A percentile compares a stretch with the other conserved stretches of the same genome.
Conservation (phyloP, 2,329 filamentous ascomycete species). For the Phaeosphaeria sp. region DNA sequence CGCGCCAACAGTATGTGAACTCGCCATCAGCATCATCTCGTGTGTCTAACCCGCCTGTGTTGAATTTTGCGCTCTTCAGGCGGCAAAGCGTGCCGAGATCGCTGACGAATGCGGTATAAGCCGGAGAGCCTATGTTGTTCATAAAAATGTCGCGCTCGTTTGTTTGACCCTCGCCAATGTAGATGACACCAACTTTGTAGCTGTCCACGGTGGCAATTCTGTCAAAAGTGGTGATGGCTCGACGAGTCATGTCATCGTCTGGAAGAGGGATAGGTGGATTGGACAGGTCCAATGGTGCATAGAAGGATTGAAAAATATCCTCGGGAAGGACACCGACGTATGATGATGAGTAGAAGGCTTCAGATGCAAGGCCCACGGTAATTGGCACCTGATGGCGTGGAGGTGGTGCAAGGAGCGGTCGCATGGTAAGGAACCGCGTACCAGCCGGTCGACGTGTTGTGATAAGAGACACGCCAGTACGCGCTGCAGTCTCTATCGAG, state of each 20-base stretch:
- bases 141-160: slow-evolving; percentile 83
- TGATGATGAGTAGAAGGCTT: slow-evolving; percentile 54
- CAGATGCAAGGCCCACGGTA: slow-evolving; percentile 47
- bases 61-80: slow-evolving; percentile 83
- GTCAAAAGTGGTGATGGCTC: slow-evolving; percentile 83
- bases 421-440: slow-evolving; percentile 50
- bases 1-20: slow-evolving; percentile 91
- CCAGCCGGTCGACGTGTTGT: slow-evolving; percentile 70
- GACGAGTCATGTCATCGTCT: slow-evolving; percentile 70
- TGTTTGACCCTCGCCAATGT: slow-evolving; percentile 86
- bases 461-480: slow-evolving; percentile 72
- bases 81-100: slow-evolving; percentile 81
- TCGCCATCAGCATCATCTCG: slow-evolving; percentile 80
- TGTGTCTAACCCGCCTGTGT: slow-evolving; percentile 88
- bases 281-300: slow-evolving; percentile 58
- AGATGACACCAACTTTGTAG: slow-evolving; percentile 94
- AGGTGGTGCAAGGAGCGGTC: slow-evolving; percentile 44
- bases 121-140: slow-evolving; percentile 83
- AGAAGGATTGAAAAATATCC: slow-evolving; percentile 73
- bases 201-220: slow-evolving; percentile 88
- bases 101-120: slow-evolving; percentile 85
- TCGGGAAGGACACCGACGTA: slow-evolving; percentile 73
- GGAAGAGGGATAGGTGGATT: slow-evolving; percentile 78
- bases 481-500: slow-evolving; percentile 73
- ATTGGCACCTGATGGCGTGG: slow-evolving; percentile 51